Conservation (phyloP, 108 stramenopile species). For the Skeletonema grethae region DNA sequence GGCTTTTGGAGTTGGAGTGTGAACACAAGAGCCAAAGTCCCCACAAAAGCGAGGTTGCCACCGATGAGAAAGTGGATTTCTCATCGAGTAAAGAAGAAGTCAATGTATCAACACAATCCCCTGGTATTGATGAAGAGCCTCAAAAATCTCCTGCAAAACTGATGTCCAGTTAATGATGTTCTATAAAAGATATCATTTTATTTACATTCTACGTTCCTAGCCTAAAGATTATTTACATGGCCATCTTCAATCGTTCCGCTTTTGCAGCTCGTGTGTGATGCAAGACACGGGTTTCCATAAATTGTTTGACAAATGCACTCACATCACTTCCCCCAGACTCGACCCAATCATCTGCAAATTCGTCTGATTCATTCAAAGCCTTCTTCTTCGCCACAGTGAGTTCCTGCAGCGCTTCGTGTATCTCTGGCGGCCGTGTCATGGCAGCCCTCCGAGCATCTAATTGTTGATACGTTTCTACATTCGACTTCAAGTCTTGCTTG, state of each 20-base stretch:
- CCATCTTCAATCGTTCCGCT: conserved; percentile 26
- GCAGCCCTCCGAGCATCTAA: conserved; percentile 57
- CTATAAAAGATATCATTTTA: not conserved
- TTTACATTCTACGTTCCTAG: conserved; percentile 2
- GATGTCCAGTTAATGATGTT: not conserved
- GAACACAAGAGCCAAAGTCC: not conserved
- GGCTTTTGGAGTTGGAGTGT: conserved; percentile 32
- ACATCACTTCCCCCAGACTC: conserved; percentile 47
- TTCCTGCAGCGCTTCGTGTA: conserved; percentile 32
- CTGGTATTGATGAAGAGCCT: not conserved
- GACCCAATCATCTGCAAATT: conserved; percentile 73
- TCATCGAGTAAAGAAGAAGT: not conserved
- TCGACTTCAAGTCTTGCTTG: conserved; percentile 41
- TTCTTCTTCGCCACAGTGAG: conserved; percentile 65
- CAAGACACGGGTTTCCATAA: conserved; percentile 57
- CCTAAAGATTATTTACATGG: not conserved
- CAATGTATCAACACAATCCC: not conserved
- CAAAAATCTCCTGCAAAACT: not conserved
- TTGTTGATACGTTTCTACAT: conserved; percentile 50
- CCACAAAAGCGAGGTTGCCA: not conserved
- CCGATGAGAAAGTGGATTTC: not conserved
- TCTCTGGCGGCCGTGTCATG: conserved; percentile 57
- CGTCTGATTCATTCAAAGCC: conserved; percentile 67
- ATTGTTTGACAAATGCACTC: conserved; percentile 61
- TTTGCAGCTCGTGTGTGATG: conserved; percentile 81